Base-by-base conservation (phyloP, 202 grass and related monocot genomes). In the Setaria viridis region DNA sequence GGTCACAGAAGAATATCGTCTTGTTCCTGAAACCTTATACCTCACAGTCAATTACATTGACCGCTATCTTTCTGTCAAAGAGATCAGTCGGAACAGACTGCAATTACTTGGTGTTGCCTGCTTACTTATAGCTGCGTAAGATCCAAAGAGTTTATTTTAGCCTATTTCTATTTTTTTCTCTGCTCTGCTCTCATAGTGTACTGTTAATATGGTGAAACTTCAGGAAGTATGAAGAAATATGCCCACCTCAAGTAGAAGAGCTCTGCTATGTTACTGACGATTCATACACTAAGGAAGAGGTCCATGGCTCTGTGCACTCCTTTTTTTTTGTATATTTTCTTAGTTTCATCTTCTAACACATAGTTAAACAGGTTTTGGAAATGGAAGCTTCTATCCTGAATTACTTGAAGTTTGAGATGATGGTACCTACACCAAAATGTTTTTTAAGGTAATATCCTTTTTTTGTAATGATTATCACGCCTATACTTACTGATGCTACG, bases 141-240 rank as follows among this genome's bases (percentile, higher is more conserved):
- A 92, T 82, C 16, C 83, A 73, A 62, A 20, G 33, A 58, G 11
- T 32, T 59, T 58, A 46, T 70, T 75, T 48, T 41, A 35, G 25
- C 25, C 30, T 32, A 29, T 75, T 67, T 20, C 1, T 67, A 7
- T 45, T 47, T 25, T 59, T 62, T 25, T 77, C 29, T 49, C 49
- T 74, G 30, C 47, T 47, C n/a, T 71, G 7, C 77, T 82, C 30
- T 78, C 56, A 82, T 30, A 88, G 41, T 46, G 15, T 58, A 35
- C 43, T 82, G 74, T 32, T 35, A 57, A 46, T 39, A 77, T 56
- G 7, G 59, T 64, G 77, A 76, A 78, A 71, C 35, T 77, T 73
- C 87, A 94, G 93, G 33, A 94, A 94, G 74, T 85, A 90, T 78
- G 93, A 94, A 89, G 93, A 94, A 86, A 92, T 94, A 80, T 94